A percentile compares a stretch with the other conserved stretches of the same genome.
These are phyloP conservation scores for Cystofilobasidium capitatum DNA, from an alignment of 768 basidiomycete genomes.

Conservation along the genomic window DNA sequence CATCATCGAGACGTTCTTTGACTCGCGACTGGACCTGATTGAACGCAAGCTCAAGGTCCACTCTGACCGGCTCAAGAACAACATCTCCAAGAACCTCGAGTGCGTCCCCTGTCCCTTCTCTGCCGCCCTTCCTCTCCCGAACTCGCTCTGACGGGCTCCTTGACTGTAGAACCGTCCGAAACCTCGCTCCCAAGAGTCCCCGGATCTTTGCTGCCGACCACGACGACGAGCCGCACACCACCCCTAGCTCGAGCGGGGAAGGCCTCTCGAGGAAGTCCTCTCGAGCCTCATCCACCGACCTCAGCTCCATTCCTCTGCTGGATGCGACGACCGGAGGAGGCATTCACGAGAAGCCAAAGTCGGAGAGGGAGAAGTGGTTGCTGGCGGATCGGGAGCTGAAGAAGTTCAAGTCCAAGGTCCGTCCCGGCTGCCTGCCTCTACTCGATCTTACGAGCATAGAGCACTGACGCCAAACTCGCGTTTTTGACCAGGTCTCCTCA, in stretches of 20 bases:
- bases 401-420: constrained; percentile 25
- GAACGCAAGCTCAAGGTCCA: constrained; percentile 77
- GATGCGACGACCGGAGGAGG: background rate
- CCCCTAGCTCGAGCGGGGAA: background rate
- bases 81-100: constrained; percentile 51
- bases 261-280: constrained; percentile 2
- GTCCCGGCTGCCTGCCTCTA: background rate
- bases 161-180: background rate
- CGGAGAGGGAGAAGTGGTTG: constrained; percentile 10
- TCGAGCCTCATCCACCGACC: background rate
- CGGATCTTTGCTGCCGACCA: constrained; percentile 18
- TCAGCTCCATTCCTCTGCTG: background rate
- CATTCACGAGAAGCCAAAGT: background rate
- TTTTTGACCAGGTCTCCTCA: constrained; percentile 1
- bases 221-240: background rate
- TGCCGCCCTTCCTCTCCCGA: background rate
- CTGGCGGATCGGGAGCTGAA: constrained; percentile 21
- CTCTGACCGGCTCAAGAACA: constrained; percentile 67
- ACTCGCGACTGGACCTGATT: constrained; percentile 55
- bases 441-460: background rate
- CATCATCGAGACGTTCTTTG: constrained; percentile 35
- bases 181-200: constrained; percentile 20
- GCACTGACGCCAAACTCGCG: background rate
- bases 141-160: background rate
- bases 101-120: background rate